These are phyloP conservation scores for Albophoma yamanashiensis DNA, from an alignment of 2,329 filamentous ascomycete species.

Conservation along the genomic window DNA sequence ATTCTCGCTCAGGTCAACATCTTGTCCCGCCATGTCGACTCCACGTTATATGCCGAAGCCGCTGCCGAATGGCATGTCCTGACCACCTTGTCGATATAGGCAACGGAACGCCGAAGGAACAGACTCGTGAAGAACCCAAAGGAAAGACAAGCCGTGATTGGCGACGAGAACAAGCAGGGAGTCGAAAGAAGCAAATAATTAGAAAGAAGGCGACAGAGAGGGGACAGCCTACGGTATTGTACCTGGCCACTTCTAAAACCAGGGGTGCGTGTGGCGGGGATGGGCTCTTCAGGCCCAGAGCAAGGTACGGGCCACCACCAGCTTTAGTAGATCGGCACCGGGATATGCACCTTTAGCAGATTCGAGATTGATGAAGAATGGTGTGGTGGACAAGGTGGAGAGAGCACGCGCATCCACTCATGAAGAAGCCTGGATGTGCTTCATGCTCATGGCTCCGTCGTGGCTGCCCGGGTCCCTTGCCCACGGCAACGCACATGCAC, in stretches of 20 bases:
- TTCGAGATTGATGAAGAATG: background rate
- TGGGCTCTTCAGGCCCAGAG: background rate
- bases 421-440: background rate
- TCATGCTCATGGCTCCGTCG: background rate
- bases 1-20: slow-evolving; percentile 24
- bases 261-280: background rate
- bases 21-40: slow-evolving; percentile 18
- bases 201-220: background rate
- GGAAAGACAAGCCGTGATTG: background rate
- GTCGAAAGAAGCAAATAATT: background rate
- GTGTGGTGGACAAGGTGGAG: background rate
- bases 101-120: background rate
- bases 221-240: background rate
- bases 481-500: background rate
- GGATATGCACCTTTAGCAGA: background rate
- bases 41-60: background rate
- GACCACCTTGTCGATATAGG: background rate
- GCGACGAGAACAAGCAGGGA: background rate
- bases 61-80: background rate
- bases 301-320: background rate
- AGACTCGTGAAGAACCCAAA: background rate
- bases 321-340: background rate
- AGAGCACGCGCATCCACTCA: background rate
- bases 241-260: background rate
- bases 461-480: background rate